These are phyloP conservation scores for Neoarthrinium moseri DNA, from an alignment of 2,329 filamentous ascomycete species.

Conservation along the genomic window DNA sequence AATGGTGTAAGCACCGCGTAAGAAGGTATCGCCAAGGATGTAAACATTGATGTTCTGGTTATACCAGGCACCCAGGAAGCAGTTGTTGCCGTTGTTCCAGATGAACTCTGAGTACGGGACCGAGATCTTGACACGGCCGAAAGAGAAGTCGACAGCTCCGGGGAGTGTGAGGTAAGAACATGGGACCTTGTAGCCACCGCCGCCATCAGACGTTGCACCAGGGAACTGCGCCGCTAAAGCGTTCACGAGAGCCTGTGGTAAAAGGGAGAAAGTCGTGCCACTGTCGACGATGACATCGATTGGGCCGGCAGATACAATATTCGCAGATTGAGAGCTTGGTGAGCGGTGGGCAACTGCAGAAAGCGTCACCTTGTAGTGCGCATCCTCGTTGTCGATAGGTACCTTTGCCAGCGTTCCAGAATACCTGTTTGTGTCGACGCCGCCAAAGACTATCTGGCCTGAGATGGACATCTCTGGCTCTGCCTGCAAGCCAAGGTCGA, in stretches of 20 bases:
- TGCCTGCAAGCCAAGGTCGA: constrained; percentile 43
- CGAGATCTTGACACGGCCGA: constrained; percentile 34
- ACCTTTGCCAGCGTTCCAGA: constrained; percentile 42
- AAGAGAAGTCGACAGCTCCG: constrained; percentile 48
- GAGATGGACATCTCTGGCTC: constrained; percentile 31
- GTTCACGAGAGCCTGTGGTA: constrained; percentile 41
- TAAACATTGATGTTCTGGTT: constrained; percentile 20
- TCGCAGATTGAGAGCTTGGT: constrained; percentile 13
- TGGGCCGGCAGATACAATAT: constrained; percentile 24
- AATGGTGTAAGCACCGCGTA: constrained; percentile 28
- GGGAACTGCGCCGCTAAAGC: constrained; percentile 42
- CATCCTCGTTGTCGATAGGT: constrained; percentile 36
- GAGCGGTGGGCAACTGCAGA: constrained; percentile 18
- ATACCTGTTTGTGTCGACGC: constrained; percentile 51
- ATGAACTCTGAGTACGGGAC: constrained; percentile 29
- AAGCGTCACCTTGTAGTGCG: constrained; percentile 29
- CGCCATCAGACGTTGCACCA: constrained; percentile 34
- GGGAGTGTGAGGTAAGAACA: constrained; percentile 35
- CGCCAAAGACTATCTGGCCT: constrained; percentile 53
- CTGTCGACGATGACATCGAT: constrained; percentile 49
- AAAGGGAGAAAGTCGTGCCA: constrained; percentile 48
- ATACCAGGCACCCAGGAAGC: constrained; percentile 25
- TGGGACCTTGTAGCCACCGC: constrained; percentile 43
- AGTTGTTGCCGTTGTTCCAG: constrained; percentile 24
- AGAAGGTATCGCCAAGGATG: constrained; percentile 30